Base-by-base conservation (phyloP, 2,329 filamentous ascomycete species). In the Aspergillus ustus region DNA sequence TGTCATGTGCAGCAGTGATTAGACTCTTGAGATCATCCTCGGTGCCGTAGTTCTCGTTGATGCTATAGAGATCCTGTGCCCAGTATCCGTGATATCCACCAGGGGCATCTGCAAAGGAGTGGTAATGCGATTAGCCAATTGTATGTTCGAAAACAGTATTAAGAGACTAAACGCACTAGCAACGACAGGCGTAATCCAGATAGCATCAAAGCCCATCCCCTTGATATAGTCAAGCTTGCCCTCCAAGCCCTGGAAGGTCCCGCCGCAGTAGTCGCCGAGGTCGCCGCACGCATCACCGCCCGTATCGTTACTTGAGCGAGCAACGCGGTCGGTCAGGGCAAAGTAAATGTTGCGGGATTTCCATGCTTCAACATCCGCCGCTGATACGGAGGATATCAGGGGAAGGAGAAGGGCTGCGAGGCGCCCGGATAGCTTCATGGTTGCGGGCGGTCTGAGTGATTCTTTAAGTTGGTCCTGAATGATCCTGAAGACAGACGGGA, bases 21-120 rank as follows among this genome's bases (percentile, higher is more conserved):
- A 91, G 79, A 5, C 78, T 81, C 65, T 82, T 82, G 57, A 91
- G 78, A 66, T 91, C 88, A 19, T 83, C 78, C 3, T 80, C 79
- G 0, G 84, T 85, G 34, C 88, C 88, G 63, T 85, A 87, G 61
- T 86, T 80, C 2, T 80, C 64, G 67, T 91, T 89, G 59, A 90
- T 72, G 15, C 75, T 67, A 66, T 83, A 83, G 73, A 83, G 75
- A 57, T 84, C 75, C 66, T 83, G 78, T 31, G 81, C 80, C 78
- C 80, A 83, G 66, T 83, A 83, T 13, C 81, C 81, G 67, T 83
- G 81, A 63, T 83, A 83, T 25, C 78, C 77, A 52, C 79, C 75
- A 31, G 73, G 69, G 63, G 77, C 76, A 19, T 72, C 62, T 8
- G 69, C 65, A 5, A 71, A 55, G 4, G 25, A 3, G 80, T 63